Evolutionary conservation across 148 eudicot genomes (phyloP), one percentile per base, ranked within the genome.

Genomic region (Heliosperma pusillum): DNA sequence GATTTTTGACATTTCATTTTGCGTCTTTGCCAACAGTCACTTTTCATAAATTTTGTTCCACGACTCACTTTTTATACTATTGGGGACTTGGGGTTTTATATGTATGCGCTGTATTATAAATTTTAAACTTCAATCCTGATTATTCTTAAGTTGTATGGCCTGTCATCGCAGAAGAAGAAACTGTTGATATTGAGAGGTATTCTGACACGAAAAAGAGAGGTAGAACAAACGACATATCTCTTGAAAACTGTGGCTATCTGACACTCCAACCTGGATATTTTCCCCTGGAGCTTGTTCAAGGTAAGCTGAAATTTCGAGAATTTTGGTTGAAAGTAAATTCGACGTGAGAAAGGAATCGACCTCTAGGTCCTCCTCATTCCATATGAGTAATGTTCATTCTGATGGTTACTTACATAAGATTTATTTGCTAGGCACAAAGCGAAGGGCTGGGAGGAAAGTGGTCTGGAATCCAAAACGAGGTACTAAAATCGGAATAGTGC

Each of bases 201-300:
- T 81, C 79, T 70, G 72, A 75, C 33, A 64, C 36, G 57, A 81
- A 73, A 55, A 53, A 9, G 5, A 63, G 44, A 26, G 15, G 69
- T 21, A 25, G 74, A 67, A 52, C 64, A 16, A 52, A 63, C 36
- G 5, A 33, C 42, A 77, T 62, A n/a, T 66, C 80, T 22, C 83
- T 81, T 73, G 21, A 50, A 24, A 57, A 66, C 50, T 81, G 77
- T 40, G 83, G 83, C 29, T 72, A 27, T 68, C n/a, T 81, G 71
- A 72, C 52, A 27, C 83, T 81, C 59, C 70, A 77, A 73, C 77
- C 80, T 67, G 83, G 83, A n/a, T 76, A 81, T 72, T 81, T 81
- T 55, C 83, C 83, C 19, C 7, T 50, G 24, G 83, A 81, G 77
- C 83, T 81, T 73, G 47, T 81, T 76, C 80, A n/a, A 73, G 83